Evolutionary conservation across 1,284 basidiomycete species (phyloP).

Genomic region (Grifola frondosa): DNA sequence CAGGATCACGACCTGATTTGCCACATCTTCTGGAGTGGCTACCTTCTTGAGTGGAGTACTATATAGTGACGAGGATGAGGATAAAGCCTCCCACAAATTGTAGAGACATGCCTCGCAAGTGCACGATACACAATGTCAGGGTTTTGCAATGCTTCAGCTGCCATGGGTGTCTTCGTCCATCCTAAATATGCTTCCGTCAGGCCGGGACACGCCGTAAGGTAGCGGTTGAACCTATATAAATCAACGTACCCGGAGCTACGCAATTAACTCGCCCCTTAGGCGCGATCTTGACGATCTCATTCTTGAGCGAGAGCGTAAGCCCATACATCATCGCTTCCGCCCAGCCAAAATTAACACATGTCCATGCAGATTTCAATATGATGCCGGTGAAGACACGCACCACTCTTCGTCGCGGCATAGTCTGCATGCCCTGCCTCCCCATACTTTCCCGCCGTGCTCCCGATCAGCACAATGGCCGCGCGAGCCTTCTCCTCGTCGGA

Average conservation of each 20-base stretch:
- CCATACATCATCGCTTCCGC: constrained; percentile 70
- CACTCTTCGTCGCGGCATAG: constrained; percentile 60
- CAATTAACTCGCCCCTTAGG: constrained; percentile 70
- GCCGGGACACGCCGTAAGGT: no score
- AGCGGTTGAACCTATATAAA: not conserved
- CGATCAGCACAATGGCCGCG: constrained; percentile 63
- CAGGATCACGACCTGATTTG: constrained; percentile 62
- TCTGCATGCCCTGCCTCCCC: constrained; percentile 70
- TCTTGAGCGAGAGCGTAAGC: constrained; percentile 67
- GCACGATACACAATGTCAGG: constrained; percentile 49
- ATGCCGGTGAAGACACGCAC: constrained; percentile 30
- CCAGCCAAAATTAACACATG: constrained; percentile 18
- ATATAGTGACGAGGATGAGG: not conserved
- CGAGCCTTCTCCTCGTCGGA: constrained; percentile 44
- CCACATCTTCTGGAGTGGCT: constrained; percentile 61
- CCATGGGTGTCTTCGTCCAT: constrained; percentile 69
- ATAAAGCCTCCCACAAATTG: not conserved
- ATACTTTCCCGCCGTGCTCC: constrained; percentile 72
- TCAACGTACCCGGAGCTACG: constrained; percentile 48
- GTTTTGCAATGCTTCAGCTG: constrained; percentile 45
- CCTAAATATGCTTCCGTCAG: constrained; percentile 32
- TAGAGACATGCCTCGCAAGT: constrained; percentile 58
- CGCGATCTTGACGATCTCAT: constrained; percentile 77
- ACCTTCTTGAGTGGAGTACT: constrained; percentile 75
- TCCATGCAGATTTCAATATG: no score